A percentile compares a stretch with the other conserved stretches of the same genome.
Conservation (phyloP, 2,329 filamentous ascomycete genomes). For the Ascochyta lentis region DNA sequence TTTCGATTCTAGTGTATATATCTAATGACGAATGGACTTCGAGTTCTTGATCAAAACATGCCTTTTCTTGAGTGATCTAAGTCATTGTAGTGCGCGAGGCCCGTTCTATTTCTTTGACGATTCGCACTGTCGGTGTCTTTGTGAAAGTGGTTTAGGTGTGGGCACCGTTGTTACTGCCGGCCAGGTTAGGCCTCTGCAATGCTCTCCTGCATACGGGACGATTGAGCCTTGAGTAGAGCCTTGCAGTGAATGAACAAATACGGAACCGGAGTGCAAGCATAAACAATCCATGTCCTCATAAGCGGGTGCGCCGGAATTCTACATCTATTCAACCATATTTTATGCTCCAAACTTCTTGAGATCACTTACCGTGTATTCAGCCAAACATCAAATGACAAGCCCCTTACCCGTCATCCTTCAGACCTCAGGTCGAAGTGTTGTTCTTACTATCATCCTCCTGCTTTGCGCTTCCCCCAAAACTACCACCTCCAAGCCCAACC, state of each 20-base stretch:
- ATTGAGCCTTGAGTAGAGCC: neutral
- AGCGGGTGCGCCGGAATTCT: neutral
- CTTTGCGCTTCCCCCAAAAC: neutral
- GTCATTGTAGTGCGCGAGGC: neutral
- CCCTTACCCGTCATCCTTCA: neutral
- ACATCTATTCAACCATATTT: neutral
- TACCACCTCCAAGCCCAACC: conserved; percentile 20
- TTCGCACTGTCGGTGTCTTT: no score
- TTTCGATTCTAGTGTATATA: conserved; percentile 22
- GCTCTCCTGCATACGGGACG: no score
- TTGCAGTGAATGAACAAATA: neutral
- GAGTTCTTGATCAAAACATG: neutral
- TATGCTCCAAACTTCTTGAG: neutral
- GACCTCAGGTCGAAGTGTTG: neutral
- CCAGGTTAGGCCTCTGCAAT: no score
- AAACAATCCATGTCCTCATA: neutral
- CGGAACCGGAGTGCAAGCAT: neutral
- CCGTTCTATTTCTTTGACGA: no score
- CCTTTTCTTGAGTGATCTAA: neutral
- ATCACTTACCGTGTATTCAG: neutral
- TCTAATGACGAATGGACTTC: conserved; percentile 11
- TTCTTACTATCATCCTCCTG: conserved; percentile 11
- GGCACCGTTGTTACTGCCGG: no score
- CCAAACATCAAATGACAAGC: neutral
- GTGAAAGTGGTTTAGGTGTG: no score